These are phyloP conservation scores for Heterobasidion occidentale DNA, from an alignment of 1,284 basidiomycete species.

Conservation along the genomic window DNA sequence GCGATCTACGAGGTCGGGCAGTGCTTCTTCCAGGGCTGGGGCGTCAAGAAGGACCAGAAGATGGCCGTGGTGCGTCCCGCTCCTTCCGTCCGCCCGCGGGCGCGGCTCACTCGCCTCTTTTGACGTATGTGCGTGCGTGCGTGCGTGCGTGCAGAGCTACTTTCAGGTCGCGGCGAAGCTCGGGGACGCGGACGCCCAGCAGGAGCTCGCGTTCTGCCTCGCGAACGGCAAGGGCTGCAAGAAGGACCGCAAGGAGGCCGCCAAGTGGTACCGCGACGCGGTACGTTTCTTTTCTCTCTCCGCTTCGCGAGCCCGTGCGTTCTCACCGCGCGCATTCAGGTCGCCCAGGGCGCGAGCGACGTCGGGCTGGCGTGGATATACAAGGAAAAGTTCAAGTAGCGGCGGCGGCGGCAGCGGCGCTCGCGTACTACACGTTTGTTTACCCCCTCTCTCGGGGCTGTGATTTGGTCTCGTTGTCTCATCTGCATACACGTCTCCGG, in stretches of 20 bases:
- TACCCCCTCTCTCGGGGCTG: too few relatives aligned
- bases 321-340: conserved; percentile 28
- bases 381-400: conserved; percentile 60
- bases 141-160: conserved; percentile 52
- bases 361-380: conserved; percentile 85
- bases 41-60: conserved; percentile 77
- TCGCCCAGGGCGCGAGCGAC: conserved; percentile 70
- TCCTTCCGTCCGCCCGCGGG: background rate
- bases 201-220: conserved; percentile 78
- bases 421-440: too few relatives aligned
- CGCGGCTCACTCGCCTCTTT: background rate
- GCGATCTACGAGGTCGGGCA: conserved; percentile 91
- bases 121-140: background rate
- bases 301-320: background rate
- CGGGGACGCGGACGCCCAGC: conserved; percentile 83
- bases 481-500: too few relatives aligned
- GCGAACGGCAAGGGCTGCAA: conserved; percentile 86
- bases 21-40: conserved; percentile 91
- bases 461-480: too few relatives aligned
- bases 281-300: conserved; percentile 31
- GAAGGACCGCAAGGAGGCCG: conserved; percentile 81
- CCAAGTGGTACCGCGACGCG: conserved; percentile 85
- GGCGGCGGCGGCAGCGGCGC: background rate
- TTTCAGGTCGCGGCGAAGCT: conserved; percentile 78
- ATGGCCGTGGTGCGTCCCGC: conserved; percentile 65